Percentiles rank a stretch among this genome's conserved stretches.
Conservation (phyloP, 495 filamentous ascomycete species). For the Lasiosphaeria ovina region DNA sequence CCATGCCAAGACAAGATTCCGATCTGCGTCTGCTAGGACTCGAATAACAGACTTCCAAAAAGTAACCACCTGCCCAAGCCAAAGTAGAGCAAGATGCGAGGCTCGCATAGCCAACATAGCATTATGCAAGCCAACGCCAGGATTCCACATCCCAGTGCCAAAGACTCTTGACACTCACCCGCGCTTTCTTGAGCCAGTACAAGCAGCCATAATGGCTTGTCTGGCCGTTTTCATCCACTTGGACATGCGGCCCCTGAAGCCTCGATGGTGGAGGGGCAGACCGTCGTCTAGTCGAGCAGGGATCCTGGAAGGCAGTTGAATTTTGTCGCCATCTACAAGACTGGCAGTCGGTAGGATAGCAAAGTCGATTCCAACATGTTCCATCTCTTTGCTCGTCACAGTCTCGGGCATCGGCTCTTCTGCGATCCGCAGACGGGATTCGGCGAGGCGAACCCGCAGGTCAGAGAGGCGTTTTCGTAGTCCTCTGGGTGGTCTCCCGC, state of each 20-base stretch:
- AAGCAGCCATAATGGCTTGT: constrained; percentile 22
- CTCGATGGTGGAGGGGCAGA: constrained; percentile 2
- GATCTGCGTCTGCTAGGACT: background rate
- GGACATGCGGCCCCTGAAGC: constrained; percentile 23
- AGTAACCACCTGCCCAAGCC: background rate
- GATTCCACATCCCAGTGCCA: background rate
- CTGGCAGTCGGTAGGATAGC: background rate
- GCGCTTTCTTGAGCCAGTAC: constrained; percentile 21
- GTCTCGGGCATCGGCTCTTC: background rate
- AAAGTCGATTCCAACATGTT: background rate
- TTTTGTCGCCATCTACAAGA: background rate
- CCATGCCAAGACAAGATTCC: no score
- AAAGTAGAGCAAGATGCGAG: background rate
- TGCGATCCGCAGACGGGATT: constrained; percentile 13
- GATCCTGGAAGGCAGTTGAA: background rate
- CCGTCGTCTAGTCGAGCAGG: constrained; percentile 2
- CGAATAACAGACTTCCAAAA: constrained; percentile 1
- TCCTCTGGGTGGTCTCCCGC: constrained; percentile 15
- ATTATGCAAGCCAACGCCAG: background rate
- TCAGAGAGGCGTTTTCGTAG: constrained; percentile 27
- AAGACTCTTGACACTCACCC: constrained; percentile 4
- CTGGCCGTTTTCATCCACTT: constrained; percentile 25
- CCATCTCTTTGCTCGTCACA: background rate
- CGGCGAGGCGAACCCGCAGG: constrained; percentile 19
- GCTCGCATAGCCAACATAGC: background rate